phyloP scores from a whole-genome alignment of 2,329 filamentous ascomycete genomes.

The Fusarium palustre region DNA sequence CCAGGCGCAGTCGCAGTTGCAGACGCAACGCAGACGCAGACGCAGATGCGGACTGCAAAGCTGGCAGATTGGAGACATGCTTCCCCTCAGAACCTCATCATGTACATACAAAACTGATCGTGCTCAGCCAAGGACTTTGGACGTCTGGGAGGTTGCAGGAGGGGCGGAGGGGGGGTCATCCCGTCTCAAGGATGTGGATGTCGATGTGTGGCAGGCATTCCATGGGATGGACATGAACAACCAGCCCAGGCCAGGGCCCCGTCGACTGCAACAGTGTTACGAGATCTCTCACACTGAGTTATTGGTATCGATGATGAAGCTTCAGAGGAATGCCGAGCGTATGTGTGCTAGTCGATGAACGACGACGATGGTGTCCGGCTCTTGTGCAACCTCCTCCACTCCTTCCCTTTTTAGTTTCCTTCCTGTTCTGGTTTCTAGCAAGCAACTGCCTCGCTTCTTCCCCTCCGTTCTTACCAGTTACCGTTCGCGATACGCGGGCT shows the following conservation, averaged over 20 bases:
- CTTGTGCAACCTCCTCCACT: constrained; percentile 28
- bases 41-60: constrained; percentile 4
- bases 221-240: neutral
- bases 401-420: constrained; percentile 28
- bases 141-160: constrained; percentile 40
- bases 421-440: constrained; percentile 32
- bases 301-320: constrained; percentile 11
- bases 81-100: neutral
- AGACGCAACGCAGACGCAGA: constrained; percentile 1
- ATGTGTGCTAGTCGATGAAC: neutral
- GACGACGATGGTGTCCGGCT: constrained; percentile 13
- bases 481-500: constrained; percentile 36
- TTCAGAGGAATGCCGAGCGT: constrained; percentile 9
- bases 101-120: constrained; percentile 22
- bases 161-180: constrained; percentile 33
- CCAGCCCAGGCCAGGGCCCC: constrained; percentile 10
- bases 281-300: constrained; percentile 31
- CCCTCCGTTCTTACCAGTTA: constrained; percentile 38
- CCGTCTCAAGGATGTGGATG: constrained; percentile 35
- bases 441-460: constrained; percentile 27
- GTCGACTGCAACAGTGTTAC: constrained; percentile 25
- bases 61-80: constrained; percentile 5
- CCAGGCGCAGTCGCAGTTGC: neutral
- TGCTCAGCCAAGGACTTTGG: constrained; percentile 23
- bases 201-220: constrained; percentile 39